Conservation (phyloP, 108 stramenopile genomes). For the Nitzschia inconspicua region DNA sequence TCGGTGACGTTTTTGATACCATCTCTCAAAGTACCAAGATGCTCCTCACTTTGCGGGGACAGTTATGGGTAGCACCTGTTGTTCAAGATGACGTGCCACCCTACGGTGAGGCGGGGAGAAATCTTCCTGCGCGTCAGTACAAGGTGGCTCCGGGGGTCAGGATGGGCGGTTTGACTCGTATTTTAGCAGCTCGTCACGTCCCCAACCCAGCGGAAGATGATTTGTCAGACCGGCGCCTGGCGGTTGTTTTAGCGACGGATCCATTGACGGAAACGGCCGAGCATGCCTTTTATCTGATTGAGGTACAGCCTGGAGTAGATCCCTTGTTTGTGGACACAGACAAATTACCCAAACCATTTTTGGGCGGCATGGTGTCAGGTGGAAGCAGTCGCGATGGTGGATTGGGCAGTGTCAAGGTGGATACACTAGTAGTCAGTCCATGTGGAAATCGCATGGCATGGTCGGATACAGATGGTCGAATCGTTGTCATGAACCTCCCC, state of each 20-base stretch:
- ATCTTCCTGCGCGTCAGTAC: conserved; percentile 59
- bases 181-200: conserved; percentile 44
- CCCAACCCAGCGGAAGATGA: conserved; percentile 34
- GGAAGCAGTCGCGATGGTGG: conserved; percentile 57
- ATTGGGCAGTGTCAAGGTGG: conserved; percentile 49
- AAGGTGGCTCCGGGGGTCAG: conserved; percentile 58
- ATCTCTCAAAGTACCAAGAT: conserved; percentile 37
- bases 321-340: conserved; percentile 38
- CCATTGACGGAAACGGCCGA: conserved; percentile 64
- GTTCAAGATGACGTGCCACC: background rate
- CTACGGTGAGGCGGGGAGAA: conserved; percentile 48
- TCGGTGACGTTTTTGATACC: conserved; percentile 45
- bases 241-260: conserved; percentile 70
- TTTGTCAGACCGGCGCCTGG: conserved; percentile 33
- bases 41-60: conserved; percentile 56
- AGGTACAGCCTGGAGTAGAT: conserved; percentile 34
- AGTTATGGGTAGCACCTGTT: conserved; percentile 59
- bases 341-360: conserved; percentile 55
- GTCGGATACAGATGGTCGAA: conserved; percentile 63
- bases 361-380: conserved; percentile 60
- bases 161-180: conserved; percentile 48
- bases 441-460: conserved; percentile 66
- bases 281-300: conserved; percentile 68
- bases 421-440: conserved; percentile 48
- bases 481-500: conserved; percentile 58